Percentiles rank a stretch among this genome's conserved stretches.
phyloP scores from a whole-genome alignment of 768 basidiomycete species.

The Tylopilus vinaceipallidus region DNA sequence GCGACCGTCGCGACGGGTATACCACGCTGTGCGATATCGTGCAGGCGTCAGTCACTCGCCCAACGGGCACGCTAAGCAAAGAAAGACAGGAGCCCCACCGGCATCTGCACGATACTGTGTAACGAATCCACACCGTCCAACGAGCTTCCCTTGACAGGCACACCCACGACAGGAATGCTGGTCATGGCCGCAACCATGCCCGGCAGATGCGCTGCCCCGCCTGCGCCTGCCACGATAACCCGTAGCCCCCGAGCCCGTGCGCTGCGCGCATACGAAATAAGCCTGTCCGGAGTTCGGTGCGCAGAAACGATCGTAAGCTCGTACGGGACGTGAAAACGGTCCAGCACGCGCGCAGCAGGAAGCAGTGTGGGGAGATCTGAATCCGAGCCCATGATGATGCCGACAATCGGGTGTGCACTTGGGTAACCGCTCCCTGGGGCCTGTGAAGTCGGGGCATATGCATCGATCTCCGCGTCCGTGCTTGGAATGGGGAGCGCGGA shows the following conservation, averaged over 20 bases:
- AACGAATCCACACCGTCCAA: constrained; percentile 97
- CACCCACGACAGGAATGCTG: constrained; percentile 87
- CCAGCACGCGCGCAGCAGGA: constrained; percentile 81
- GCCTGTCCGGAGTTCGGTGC: constrained; percentile 87
- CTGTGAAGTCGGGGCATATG: constrained; percentile 49
- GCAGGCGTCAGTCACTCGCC: neutral
- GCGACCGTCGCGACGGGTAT: constrained; percentile 97
- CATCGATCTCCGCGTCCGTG: constrained; percentile 45
- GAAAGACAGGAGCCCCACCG: constrained; percentile 52
- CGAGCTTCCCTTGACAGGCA: constrained; percentile 92
- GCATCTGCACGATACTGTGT: constrained; percentile 99
- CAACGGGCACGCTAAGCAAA: neutral
- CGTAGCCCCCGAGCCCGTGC: constrained; percentile 67
- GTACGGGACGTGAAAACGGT: constrained; percentile 80
- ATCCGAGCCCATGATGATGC: constrained; percentile 98
- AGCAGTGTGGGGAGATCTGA: constrained; percentile 95
- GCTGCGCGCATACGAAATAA: constrained; percentile 77
- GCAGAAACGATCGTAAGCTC: constrained; percentile 96
- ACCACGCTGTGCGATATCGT: constrained; percentile 61
- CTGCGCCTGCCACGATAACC: constrained; percentile 90
- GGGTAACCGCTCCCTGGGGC: constrained; percentile 51
- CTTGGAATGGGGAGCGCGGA: constrained; percentile 50
- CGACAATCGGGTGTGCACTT: constrained; percentile 73
- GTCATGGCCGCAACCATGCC: constrained; percentile 99
- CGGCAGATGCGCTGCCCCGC: constrained; percentile 97